phyloP scores from a whole-genome alignment of 108 stramenopile genomes.

The Tribonema minus region DNA sequence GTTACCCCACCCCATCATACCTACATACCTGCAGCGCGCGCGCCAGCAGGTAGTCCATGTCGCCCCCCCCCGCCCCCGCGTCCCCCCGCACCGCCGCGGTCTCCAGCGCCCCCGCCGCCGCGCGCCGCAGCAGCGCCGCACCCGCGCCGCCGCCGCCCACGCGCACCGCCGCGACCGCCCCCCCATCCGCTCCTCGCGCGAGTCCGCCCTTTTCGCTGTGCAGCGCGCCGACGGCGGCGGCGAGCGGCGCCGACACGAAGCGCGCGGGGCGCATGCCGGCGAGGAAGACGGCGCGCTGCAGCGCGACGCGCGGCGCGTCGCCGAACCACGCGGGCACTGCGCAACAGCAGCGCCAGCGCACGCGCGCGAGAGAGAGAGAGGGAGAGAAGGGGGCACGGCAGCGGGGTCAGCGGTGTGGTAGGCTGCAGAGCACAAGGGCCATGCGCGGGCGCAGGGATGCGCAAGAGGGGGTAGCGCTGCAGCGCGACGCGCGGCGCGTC shows the following conservation, averaged over 20 bases:
- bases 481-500: conserved; percentile 14
- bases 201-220: no score
- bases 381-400: no score
- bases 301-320: conserved; percentile 10
- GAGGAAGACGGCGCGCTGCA: conserved; percentile 14
- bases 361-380: no score
- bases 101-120: neutral
- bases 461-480: conserved; percentile 3
- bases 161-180: no score
- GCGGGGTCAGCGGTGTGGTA: no score
- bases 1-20: no score
- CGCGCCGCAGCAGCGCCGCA: neutral
- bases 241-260: conserved; percentile 4
- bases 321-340: neutral
- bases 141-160: no score
- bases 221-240: conserved; percentile 6
- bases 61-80: conserved; percentile 8
- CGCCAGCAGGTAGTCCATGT: conserved; percentile 28
- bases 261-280: conserved; percentile 6
- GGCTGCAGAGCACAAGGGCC: neutral
- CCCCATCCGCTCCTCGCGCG: no score
- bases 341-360: no score
- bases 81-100: neutral
- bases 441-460: neutral
- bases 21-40: conserved; percentile 12